Percentiles rank a stretch among this genome's conserved stretches.
phyloP scores from a whole-genome alignment of 2,329 filamentous ascomycete species.

The Aspergillus pseudotamarii region DNA sequence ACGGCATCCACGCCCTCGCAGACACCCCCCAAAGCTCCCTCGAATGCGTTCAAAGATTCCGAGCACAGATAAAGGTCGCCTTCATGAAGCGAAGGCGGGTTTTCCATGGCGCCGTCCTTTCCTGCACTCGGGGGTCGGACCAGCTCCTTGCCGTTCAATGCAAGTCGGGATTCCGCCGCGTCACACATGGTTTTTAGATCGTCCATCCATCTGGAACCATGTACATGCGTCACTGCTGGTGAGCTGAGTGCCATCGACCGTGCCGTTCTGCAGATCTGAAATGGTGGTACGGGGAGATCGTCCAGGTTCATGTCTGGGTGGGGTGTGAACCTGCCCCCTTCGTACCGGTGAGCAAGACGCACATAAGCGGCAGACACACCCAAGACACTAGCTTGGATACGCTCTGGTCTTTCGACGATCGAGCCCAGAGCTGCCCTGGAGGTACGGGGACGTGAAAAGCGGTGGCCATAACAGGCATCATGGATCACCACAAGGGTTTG shows the following conservation, averaged over 20 bases:
- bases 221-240: conserved; percentile 82
- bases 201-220: conserved; percentile 90
- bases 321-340: conserved; percentile 68
- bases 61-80: conserved; percentile 89
- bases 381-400: conserved; percentile 79
- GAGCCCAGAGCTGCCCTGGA: conserved; percentile 70
- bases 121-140: conserved; percentile 57
- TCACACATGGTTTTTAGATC: conserved; percentile 86
- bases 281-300: conserved; percentile 67
- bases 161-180: conserved; percentile 74
- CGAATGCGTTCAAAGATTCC: conserved; percentile 83
- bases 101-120: conserved; percentile 44
- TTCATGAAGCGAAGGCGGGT: conserved; percentile 68
- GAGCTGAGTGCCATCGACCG: conserved; percentile 72
- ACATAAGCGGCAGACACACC: conserved; percentile 88
- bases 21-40: conserved; percentile 88
- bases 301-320: conserved; percentile 62
- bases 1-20: conserved; percentile 90
- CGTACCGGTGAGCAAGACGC: conserved; percentile 79
- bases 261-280: conserved; percentile 80
- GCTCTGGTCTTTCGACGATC: conserved; percentile 92
- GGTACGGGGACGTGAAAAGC: conserved; percentile 80
- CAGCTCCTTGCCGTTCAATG: conserved; percentile 76
- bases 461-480: conserved; percentile 93
- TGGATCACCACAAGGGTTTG: conserved; percentile 84